Evolutionary conservation across 306 rosid genomes (phyloP).

Genomic region (Delonix regia): DNA sequence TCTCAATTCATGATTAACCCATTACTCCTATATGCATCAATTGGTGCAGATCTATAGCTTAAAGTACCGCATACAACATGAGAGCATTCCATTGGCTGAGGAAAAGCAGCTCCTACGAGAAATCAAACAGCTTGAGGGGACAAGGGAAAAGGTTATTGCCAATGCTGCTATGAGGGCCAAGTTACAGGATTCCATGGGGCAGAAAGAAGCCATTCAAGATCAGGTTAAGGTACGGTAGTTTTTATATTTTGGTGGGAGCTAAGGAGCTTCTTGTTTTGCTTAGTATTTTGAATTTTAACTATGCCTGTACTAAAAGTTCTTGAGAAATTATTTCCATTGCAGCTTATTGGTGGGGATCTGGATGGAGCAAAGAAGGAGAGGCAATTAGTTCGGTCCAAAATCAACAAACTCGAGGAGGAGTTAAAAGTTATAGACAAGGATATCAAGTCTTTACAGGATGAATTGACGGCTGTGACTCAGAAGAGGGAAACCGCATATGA

Average conservation of each 20-base stretch:
- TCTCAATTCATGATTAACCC: slow-evolving; percentile 6
- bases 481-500: slow-evolving; percentile 74
- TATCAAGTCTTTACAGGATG: slow-evolving; percentile 63
- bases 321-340: slow-evolving; percentile 33
- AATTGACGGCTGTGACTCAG: slow-evolving; percentile 55
- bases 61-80: slow-evolving; percentile 87
- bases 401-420: slow-evolving; percentile 78
- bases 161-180: slow-evolving; percentile 44
- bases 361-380: slow-evolving; percentile 83
- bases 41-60: slow-evolving; percentile 68
- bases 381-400: slow-evolving; percentile 67
- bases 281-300: neutral
- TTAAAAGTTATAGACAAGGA: slow-evolving; percentile 61
- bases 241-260: slow-evolving; percentile 11
- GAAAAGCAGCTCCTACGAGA: slow-evolving; percentile 91
- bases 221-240: slow-evolving; percentile 76
- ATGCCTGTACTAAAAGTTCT: neutral
- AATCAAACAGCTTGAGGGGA: slow-evolving; percentile 91
- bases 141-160: slow-evolving; percentile 85
- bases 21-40: slow-evolving; percentile 25
- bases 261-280: slow-evolving; percentile 18
- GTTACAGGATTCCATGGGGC: slow-evolving; percentile 57
- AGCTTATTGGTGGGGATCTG: slow-evolving; percentile 77
- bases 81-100: slow-evolving; percentile 88
- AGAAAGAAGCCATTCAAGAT: slow-evolving; percentile 74